A percentile compares a stretch with the other conserved stretches of the same genome.
These are phyloP conservation scores for Alisma plantagoaquatica DNA, from an alignment of 106 monocot species.

Conservation along the genomic window DNA sequence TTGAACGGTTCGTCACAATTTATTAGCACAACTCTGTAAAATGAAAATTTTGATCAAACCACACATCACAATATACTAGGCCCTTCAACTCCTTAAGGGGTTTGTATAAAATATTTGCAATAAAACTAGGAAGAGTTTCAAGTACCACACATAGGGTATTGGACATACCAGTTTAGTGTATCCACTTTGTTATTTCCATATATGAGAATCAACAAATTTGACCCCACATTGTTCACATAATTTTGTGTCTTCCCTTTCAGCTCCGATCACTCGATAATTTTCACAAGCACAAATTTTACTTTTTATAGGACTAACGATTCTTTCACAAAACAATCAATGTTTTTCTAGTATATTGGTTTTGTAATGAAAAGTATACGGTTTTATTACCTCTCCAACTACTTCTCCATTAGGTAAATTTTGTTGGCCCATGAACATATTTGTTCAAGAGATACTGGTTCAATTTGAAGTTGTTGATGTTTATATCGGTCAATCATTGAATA, in stretches of 20 bases:
- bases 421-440: too few species aligned
- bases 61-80: neutral
- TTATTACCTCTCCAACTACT: too few species aligned
- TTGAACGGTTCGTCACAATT: too few species aligned
- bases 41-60: constrained; percentile 1
- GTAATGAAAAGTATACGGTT: too few species aligned
- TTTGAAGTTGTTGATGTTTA: too few species aligned
- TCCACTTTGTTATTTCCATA: neutral
- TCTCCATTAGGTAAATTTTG: too few species aligned
- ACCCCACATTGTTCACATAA: neutral
- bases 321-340: too few species aligned
- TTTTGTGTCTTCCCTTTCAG: neutral
- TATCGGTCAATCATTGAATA: too few species aligned
- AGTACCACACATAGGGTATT: neutral
- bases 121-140: neutral
- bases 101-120: neutral
- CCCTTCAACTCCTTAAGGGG: neutral
- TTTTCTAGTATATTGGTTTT: too few species aligned
- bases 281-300: neutral
- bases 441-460: too few species aligned
- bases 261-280: neutral
- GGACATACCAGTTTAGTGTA: neutral
- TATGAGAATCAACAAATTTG: neutral
- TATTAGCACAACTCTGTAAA: neutral
- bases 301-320: neutral